Evolutionary conservation across 1,284 basidiomycete species (phyloP).

Genomic region (Meripilus lineatus): DNA sequence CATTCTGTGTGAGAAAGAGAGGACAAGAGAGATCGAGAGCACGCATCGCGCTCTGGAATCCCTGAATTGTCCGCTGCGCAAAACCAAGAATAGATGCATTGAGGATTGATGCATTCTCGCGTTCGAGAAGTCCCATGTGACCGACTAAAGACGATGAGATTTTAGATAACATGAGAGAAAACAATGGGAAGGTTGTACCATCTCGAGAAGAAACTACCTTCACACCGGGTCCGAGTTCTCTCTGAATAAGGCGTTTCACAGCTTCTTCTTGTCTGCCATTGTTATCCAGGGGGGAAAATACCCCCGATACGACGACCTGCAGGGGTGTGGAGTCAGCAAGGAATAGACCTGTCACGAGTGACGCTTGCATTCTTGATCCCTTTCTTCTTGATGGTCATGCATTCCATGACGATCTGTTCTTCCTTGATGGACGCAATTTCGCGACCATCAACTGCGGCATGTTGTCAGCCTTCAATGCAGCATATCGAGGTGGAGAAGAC

Average conservation of each 20-base stretch:
- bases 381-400: slow-evolving; percentile 34
- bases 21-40: slow-evolving; percentile 43
- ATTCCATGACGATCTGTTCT: slow-evolving; percentile 38
- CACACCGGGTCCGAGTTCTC: slow-evolving; percentile 32
- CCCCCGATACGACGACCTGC: slow-evolving; percentile 39
- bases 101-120: slow-evolving; percentile 59
- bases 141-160: slow-evolving; percentile 33
- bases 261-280: slow-evolving; percentile 41
- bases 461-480: neutral
- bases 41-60: slow-evolving; percentile 45
- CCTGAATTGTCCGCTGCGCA: slow-evolving; percentile 43
- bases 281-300: slow-evolving; percentile 46
- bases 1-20: slow-evolving; percentile 55
- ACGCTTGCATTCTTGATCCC: slow-evolving; percentile 32
- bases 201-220: slow-evolving; percentile 39
- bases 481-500: neutral
- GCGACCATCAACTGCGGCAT: slow-evolving; percentile 38
- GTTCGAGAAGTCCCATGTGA: slow-evolving; percentile 51
- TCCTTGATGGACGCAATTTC: slow-evolving; percentile 37
- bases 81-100: slow-evolving; percentile 54
- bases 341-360: neutral
- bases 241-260: slow-evolving; percentile 36
- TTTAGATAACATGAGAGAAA: slow-evolving; percentile 16
- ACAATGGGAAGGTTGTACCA: slow-evolving; percentile 22
- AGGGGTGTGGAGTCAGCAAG: neutral